phyloP scores from a whole-genome alignment of 1,284 basidiomycete species.

The Schizophyllum amplum region DNA sequence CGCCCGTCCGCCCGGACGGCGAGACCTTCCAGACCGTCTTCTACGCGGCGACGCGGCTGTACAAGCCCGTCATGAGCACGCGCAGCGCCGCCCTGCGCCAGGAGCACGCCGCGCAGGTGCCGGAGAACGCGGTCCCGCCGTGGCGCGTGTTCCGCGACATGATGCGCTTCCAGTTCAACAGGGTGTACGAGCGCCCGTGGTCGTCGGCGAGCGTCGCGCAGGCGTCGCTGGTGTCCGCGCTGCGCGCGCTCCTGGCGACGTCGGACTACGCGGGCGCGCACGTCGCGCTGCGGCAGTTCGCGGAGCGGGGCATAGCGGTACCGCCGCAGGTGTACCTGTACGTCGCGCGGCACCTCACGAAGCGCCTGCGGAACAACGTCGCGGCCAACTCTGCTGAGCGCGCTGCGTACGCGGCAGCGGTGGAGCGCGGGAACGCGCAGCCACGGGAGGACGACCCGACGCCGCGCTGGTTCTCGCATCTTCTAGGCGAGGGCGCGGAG shows the following conservation, averaged over 20 bases:
- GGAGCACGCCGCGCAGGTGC: slow-evolving; percentile 1
- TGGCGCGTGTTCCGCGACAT: slow-evolving; percentile 42
- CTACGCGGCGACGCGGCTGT: slow-evolving; percentile 23
- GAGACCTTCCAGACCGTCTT: slow-evolving; percentile 40
- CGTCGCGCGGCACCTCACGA: neutral
- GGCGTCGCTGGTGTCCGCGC: neutral
- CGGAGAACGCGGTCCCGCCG: slow-evolving; percentile 22
- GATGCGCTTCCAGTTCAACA: slow-evolving; percentile 27
- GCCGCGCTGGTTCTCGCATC: neutral
- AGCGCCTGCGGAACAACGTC: neutral
- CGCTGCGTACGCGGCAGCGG: neutral
- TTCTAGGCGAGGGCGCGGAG: neutral
- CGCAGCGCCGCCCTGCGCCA: slow-evolving; percentile 15
- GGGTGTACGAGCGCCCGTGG: slow-evolving; percentile 7
- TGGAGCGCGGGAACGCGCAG: neutral
- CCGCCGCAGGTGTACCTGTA: neutral
- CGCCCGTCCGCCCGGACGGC: slow-evolving; percentile 29
- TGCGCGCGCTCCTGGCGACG: neutral
- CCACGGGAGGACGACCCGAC: neutral
- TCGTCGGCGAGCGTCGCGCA: slow-evolving; percentile 8
- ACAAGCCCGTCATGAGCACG: slow-evolving; percentile 13
- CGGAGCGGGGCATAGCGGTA: neutral
- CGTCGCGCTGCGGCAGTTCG: neutral
- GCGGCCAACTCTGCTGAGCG: neutral
- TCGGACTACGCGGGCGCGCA: neutral